Percentiles rank a stretch among this genome's conserved stretches.
Conservation (phyloP, 352 stramenopile species). For the Phytophthora melonis region DNA sequence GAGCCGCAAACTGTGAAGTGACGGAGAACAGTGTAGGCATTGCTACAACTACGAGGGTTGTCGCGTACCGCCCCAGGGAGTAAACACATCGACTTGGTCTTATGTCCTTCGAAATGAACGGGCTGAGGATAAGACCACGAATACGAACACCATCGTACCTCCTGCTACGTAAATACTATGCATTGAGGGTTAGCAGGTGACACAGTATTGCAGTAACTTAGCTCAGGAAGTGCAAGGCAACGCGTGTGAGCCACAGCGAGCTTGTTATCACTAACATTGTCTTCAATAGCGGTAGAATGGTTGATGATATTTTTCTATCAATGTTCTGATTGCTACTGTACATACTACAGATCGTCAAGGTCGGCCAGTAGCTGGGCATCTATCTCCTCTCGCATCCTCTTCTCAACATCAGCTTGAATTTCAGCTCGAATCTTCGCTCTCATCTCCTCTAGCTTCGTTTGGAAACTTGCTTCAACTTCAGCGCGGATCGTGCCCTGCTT, state of each 20-base stretch:
- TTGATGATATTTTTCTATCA: too few species aligned
- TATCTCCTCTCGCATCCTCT: background rate
- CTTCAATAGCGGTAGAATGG: too few species aligned
- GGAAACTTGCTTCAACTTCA: background rate
- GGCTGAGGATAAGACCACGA: background rate
- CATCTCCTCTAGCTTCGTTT: background rate
- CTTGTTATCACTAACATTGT: too few species aligned
- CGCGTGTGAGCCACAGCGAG: too few species aligned
- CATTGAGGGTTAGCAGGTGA: too few species aligned
- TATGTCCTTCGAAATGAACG: background rate
- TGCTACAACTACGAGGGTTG: too few species aligned
- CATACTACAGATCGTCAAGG: background rate
- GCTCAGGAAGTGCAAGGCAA: too few species aligned
- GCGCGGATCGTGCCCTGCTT: background rate
- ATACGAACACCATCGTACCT: background rate
- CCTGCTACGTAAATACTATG: background rate
- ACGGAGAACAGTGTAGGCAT: too few species aligned
- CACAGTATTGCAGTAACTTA: too few species aligned
- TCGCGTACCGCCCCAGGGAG: background rate
- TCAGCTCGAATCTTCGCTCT: background rate
- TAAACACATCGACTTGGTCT: background rate
- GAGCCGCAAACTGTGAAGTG: background rate
- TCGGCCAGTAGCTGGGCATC: constrained; percentile 1
- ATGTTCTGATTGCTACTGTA: too few species aligned
- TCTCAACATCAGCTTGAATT: constrained; percentile 3